Evolutionary conservation across 2,329 filamentous ascomycete species (phyloP).

Genomic region (Diaporthe sp.): DNA sequence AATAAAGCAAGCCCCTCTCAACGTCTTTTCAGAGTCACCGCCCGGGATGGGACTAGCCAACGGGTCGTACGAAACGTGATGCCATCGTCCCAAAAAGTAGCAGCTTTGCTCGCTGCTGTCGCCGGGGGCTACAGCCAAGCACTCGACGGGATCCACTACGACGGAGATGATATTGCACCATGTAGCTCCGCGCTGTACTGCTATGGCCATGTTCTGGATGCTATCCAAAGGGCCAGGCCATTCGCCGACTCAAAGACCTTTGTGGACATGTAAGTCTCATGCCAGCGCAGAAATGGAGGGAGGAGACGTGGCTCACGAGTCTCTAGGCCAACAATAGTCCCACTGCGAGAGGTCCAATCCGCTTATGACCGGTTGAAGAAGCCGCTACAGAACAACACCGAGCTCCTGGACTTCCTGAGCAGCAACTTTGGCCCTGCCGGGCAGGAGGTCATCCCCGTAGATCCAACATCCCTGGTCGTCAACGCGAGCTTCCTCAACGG

Average conservation of each 20-base stretch:
- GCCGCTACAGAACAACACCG: conserved; percentile 72
- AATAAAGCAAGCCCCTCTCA: no score
- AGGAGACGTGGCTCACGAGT: background rate
- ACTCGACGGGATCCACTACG: conserved; percentile 62
- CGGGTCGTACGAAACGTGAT: background rate
- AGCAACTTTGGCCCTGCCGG: conserved; percentile 73
- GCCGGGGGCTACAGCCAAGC: conserved; percentile 37
- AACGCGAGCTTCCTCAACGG: conserved; percentile 67
- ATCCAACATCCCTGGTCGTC: conserved; percentile 61
- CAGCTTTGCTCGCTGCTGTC: background rate
- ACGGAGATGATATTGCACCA: conserved; percentile 70
- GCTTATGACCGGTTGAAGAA: conserved; percentile 69
- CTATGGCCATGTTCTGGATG: conserved; percentile 70
- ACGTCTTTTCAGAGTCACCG: background rate
- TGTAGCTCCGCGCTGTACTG: conserved; percentile 77
- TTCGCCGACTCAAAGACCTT: conserved; percentile 78
- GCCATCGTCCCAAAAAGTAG: background rate
- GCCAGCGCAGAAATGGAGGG: background rate
- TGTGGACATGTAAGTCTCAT: conserved; percentile 69
- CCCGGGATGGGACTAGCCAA: background rate
- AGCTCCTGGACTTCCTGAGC: conserved; percentile 69
- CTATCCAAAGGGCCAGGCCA: conserved; percentile 71
- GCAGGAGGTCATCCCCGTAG: conserved; percentile 68
- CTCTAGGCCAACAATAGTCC: conserved; percentile 65
- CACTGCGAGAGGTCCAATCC: conserved; percentile 68